Evolutionary conservation across 1,284 basidiomycete species (phyloP).

Genomic region (Cerrena zonata): DNA sequence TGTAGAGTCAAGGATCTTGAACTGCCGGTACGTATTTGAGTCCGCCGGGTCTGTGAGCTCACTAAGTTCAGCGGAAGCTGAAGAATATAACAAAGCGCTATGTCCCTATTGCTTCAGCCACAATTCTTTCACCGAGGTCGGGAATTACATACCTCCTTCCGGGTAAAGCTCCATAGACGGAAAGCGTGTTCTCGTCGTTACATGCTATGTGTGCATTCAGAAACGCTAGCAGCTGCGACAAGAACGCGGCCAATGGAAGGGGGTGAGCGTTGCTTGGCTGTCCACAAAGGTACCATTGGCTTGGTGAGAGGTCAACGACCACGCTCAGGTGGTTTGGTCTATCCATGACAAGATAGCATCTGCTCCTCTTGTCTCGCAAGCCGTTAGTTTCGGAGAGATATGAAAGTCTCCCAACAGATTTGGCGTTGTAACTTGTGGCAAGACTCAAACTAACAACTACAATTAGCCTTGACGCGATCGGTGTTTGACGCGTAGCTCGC

Average conservation of each 20-base stretch:
- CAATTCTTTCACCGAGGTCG: conserved; percentile 3
- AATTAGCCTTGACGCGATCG: too few relatives aligned
- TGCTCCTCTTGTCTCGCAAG: too few relatives aligned
- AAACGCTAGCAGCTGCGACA: conserved; percentile 82
- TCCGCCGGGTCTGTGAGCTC: conserved; percentile 45
- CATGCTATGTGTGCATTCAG: conserved; percentile 89
- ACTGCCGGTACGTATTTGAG: conserved; percentile 79
- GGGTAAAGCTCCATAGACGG: conserved; percentile 85
- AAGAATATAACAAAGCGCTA: conserved; percentile 73
- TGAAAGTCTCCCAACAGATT: too few relatives aligned
- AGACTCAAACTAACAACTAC: neutral
- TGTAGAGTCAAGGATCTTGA: conserved; percentile 66
- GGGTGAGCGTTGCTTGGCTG: conserved; percentile 42
- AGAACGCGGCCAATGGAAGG: conserved; percentile 60
- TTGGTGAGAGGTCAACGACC: conserved; percentile 76
- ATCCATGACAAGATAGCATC: conserved; percentile 32
- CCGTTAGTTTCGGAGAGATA: too few relatives aligned
- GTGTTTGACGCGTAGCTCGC: neutral
- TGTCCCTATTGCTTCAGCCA: conserved; percentile 1
- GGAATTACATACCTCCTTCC: conserved; percentile 56
- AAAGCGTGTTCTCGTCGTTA: conserved; percentile 86
- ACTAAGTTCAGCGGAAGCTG: conserved; percentile 33
- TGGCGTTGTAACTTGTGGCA: too few relatives aligned
- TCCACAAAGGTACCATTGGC: conserved; percentile 72
- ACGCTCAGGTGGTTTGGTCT: conserved; percentile 71